phyloP scores from a whole-genome alignment of 2,329 filamentous ascomycete genomes.

The Beauveria caledonica region DNA sequence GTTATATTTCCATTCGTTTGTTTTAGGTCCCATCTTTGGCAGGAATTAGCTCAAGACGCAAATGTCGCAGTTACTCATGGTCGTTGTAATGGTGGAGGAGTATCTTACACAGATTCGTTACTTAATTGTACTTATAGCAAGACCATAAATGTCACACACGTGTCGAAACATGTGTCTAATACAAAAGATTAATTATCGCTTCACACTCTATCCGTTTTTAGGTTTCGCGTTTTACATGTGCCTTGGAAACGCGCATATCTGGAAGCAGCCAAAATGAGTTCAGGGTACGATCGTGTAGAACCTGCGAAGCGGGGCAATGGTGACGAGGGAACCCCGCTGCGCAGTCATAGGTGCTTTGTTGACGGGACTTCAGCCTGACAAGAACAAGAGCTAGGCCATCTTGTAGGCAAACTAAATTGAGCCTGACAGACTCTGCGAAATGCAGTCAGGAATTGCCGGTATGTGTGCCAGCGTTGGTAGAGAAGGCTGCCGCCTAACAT shows the following conservation, averaged over 20 bases:
- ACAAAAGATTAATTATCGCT: background rate
- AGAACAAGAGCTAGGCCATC: background rate
- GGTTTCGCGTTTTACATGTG: background rate
- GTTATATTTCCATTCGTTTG: conserved; percentile 12
- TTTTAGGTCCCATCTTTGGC: conserved; percentile 14
- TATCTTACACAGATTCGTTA: conserved; percentile 9
- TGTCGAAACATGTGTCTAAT: conserved; percentile 2
- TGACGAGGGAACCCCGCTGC: conserved; percentile 4
- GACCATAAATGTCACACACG: background rate
- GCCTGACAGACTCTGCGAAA: conserved; percentile 24
- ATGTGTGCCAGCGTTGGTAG: conserved; percentile 15
- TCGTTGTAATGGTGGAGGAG: conserved; percentile 5
- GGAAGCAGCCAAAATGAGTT: background rate
- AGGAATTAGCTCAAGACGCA: conserved; percentile 12
- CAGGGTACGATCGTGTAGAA: background rate
- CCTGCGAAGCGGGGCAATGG: conserved; percentile 5
- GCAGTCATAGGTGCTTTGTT: background rate
- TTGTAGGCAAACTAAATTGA: background rate
- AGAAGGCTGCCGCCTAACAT: background rate
- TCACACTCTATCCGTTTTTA: background rate
- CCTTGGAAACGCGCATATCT: no score
- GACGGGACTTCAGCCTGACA: background rate
- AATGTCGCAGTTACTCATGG: conserved; percentile 7
- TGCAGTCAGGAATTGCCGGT: conserved; percentile 78
- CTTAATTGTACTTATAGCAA: conserved; percentile 9